phyloP scores from a whole-genome alignment of 768 basidiomycete genomes.

The Terana coerulea region DNA sequence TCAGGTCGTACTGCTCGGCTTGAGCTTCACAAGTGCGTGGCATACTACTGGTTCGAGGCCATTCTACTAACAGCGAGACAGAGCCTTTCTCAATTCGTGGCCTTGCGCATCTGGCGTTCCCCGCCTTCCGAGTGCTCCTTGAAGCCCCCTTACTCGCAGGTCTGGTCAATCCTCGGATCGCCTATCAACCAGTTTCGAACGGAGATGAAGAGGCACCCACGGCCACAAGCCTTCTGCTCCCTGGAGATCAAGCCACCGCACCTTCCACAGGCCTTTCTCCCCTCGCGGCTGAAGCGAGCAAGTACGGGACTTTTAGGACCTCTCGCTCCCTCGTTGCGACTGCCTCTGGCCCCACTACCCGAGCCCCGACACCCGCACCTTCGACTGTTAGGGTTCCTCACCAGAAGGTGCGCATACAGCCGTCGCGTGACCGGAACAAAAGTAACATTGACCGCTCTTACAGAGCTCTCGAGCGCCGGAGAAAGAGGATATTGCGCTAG shows the following conservation, averaged over 20 bases:
- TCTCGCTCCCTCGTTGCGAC: constrained; percentile 43
- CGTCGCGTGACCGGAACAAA: background rate
- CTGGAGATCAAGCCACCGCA: constrained; percentile 41
- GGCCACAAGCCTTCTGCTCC: constrained; percentile 51
- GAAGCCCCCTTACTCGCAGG: constrained; percentile 57
- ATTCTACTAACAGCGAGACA: constrained; percentile 14
- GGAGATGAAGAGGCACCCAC: constrained; percentile 37
- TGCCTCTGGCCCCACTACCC: constrained; percentile 51
- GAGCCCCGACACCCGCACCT: constrained; percentile 38
- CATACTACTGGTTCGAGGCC: background rate
- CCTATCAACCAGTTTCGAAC: constrained; percentile 51
- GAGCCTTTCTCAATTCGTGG: constrained; percentile 30
- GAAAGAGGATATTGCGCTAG: constrained; percentile 51
- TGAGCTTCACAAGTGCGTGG: constrained; percentile 15
- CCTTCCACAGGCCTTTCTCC: constrained; percentile 51
- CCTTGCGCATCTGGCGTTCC: constrained; percentile 51
- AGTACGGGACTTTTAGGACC: constrained; percentile 74
- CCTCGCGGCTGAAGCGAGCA: constrained; percentile 41
- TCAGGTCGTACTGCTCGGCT: constrained; percentile 43
- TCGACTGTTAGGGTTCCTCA: constrained; percentile 28
- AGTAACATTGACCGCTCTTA: background rate
- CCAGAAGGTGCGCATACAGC: constrained; percentile 15
- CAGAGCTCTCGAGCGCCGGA: constrained; percentile 13
- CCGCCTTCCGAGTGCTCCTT: constrained; percentile 61
- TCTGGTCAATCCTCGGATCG: constrained; percentile 59